Conservation (phyloP, 2,329 filamentous ascomycete species). For the Lomentospora prolificans region DNA sequence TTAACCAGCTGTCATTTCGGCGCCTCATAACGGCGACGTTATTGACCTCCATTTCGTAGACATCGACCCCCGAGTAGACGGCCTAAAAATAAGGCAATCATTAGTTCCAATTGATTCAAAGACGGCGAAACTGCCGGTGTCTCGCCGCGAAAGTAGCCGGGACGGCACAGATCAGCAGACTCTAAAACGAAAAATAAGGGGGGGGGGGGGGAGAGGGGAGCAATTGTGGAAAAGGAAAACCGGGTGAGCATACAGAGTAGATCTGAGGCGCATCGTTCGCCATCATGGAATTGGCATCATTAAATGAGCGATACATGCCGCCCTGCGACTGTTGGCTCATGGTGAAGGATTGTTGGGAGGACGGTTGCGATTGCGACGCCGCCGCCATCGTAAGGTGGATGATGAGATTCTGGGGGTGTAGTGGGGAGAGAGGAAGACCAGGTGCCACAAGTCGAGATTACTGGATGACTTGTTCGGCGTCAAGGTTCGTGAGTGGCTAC, state of each 20-base stretch:
- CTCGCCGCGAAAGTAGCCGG: background rate
- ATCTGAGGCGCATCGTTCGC: conserved; percentile 42
- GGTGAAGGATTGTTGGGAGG: conserved; percentile 45
- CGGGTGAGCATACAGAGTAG: conserved; percentile 42
- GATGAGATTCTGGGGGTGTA: background rate
- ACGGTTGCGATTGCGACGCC: conserved; percentile 36
- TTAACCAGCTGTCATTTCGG: conserved; percentile 89
- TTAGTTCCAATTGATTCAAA: background rate
- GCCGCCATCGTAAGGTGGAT: conserved; percentile 22
- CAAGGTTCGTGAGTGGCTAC: background rate
- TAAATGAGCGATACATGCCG: conserved; percentile 28
- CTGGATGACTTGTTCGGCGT: background rate
- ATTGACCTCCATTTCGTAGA: conserved; percentile 98
- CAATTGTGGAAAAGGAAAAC: background rate
- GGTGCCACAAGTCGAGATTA: background rate
- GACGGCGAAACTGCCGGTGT: background rate
- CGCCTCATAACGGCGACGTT: conserved; percentile 90
- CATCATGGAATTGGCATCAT: conserved; percentile 25
- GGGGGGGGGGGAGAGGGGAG: background rate
- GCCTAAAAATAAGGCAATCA: conserved; percentile 40
- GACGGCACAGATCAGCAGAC: background rate
- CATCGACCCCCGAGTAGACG: conserved; percentile 88
- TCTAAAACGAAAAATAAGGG: background rate
- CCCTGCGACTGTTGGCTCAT: conserved; percentile 46
- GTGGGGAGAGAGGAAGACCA: background rate